phyloP scores from a whole-genome alignment of 257 asterid genomes.

The Plantago ovata region DNA sequence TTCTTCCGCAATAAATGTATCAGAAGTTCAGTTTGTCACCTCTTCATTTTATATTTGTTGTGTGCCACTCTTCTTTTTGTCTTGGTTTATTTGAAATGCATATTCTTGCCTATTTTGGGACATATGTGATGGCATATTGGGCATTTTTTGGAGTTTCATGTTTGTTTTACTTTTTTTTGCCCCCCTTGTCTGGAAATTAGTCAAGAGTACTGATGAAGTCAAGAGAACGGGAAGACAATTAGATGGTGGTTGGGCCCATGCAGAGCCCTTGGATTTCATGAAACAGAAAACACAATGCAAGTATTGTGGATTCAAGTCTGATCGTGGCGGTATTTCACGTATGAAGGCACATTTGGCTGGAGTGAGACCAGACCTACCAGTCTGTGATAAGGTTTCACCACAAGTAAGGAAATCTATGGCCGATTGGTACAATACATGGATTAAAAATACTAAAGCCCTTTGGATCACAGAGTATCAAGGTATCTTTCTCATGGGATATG shows the following conservation, averaged over 20 bases:
- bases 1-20: too few species aligned
- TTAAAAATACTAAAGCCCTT: slow-evolving; percentile 33
- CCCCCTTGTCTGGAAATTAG: slow-evolving; percentile 21
- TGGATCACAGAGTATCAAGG: slow-evolving; percentile 44
- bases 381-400: slow-evolving; percentile 41
- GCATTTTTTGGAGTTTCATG: background rate
- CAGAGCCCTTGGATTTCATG: slow-evolving; percentile 36
- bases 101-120: too few species aligned
- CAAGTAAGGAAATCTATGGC: slow-evolving; percentile 42
- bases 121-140: too few species aligned
- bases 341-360: slow-evolving; percentile 65
- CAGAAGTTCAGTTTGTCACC: too few species aligned
- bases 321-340: slow-evolving; percentile 56
- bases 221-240: slow-evolving; percentile 44
- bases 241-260: slow-evolving; percentile 50
- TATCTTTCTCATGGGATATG: slow-evolving; percentile 8
- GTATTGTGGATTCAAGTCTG: slow-evolving; percentile 49
- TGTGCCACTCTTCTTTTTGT: too few species aligned
- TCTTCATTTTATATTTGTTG: too few species aligned
- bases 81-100: too few species aligned
- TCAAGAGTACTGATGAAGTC: slow-evolving; percentile 24
- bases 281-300: slow-evolving; percentile 50
- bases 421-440: slow-evolving; percentile 40
- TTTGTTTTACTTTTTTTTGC: slow-evolving; percentile 7
- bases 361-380: slow-evolving; percentile 39